A percentile compares a stretch with the other conserved stretches of the same genome.
phyloP scores from a whole-genome alignment of 2,329 filamentous ascomycete species.

The Monilinia polystroma region DNA sequence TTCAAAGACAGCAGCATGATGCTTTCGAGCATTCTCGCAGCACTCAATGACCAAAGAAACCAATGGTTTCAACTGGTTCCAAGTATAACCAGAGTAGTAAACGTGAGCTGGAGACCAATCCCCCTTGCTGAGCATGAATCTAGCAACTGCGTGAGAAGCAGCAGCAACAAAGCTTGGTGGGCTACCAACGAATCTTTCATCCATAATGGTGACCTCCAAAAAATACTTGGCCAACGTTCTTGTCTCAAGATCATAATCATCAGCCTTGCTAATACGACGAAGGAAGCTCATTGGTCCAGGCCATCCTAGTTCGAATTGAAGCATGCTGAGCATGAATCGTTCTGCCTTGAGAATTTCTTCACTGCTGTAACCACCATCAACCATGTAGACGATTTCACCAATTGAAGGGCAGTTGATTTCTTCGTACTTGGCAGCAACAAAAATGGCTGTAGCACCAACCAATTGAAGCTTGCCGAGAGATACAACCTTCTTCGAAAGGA shows the following conservation, averaged over 20 bases:
- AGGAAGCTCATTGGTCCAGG: constrained; percentile 99
- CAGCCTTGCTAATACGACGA: constrained; percentile 93
- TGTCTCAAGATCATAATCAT: constrained; percentile 95
- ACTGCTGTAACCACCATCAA: constrained; percentile 82
- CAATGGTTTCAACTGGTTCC: constrained; percentile 74
- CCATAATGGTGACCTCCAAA: constrained; percentile 94
- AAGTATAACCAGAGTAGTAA: constrained; percentile 92
- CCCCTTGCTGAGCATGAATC: constrained; percentile 85
- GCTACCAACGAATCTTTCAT: constrained; percentile 91
- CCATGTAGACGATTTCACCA: constrained; percentile 96
- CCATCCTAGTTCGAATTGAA: constrained; percentile 93
- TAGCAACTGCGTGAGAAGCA: constrained; percentile 87
- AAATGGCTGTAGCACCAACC: constrained; percentile 91
- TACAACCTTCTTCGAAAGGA: constrained; percentile 90
- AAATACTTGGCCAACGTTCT: constrained; percentile 97
- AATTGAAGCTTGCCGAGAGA: constrained; percentile 94
- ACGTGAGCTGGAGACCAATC: constrained; percentile 84
- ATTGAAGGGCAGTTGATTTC: constrained; percentile 98
- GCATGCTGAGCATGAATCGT: constrained; percentile 96
- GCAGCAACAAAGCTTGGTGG: constrained; percentile 89
- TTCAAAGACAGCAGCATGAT: constrained; percentile 84
- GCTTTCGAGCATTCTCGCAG: constrained; percentile 74
- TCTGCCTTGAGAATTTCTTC: constrained; percentile 97
- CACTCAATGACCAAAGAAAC: constrained; percentile 81
- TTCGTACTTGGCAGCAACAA: constrained; percentile 96